Evolutionary conservation across 1,284 basidiomycete genomes (phyloP).

Genomic region (Sanghuangporus baumii): DNA sequence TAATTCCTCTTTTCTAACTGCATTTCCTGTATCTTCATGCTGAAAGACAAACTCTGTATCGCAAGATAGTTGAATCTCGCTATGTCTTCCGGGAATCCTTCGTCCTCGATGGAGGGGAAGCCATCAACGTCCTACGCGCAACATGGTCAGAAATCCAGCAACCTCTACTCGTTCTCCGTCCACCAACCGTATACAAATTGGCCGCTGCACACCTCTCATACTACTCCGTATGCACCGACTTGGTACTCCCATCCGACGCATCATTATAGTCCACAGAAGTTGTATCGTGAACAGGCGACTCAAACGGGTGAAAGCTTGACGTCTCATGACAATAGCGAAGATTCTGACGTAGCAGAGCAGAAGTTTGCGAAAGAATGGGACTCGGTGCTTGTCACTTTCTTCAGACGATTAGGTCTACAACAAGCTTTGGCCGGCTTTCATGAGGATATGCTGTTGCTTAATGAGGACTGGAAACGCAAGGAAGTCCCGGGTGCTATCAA

Average conservation of each 20-base stretch:
- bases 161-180: conserved; percentile 15
- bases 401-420: conserved; percentile 48
- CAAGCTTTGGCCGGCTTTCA: conserved; percentile 63
- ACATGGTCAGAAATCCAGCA: neutral
- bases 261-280: conserved; percentile 6
- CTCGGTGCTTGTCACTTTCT: conserved; percentile 46
- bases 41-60: neutral
- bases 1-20: no score
- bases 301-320: neutral
- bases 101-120: neutral
- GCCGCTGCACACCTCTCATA: conserved; percentile 10
- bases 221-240: conserved; percentile 8
- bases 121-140: neutral
- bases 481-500: conserved; percentile 49
- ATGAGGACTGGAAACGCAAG: conserved; percentile 54
- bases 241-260: conserved; percentile 13
- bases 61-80: neutral
- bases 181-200: conserved; percentile 19
- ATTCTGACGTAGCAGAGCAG: neutral
- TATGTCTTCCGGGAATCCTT: neutral
- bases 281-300: conserved; percentile 1
- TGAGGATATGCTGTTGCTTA: conserved; percentile 64
- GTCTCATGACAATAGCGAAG: neutral
- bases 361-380: conserved; percentile 50
- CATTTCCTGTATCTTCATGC: no score